These are phyloP conservation scores for Aspergillus udagawae DNA, from an alignment of 2,329 filamentous ascomycete genomes.

Conservation along the genomic window DNA sequence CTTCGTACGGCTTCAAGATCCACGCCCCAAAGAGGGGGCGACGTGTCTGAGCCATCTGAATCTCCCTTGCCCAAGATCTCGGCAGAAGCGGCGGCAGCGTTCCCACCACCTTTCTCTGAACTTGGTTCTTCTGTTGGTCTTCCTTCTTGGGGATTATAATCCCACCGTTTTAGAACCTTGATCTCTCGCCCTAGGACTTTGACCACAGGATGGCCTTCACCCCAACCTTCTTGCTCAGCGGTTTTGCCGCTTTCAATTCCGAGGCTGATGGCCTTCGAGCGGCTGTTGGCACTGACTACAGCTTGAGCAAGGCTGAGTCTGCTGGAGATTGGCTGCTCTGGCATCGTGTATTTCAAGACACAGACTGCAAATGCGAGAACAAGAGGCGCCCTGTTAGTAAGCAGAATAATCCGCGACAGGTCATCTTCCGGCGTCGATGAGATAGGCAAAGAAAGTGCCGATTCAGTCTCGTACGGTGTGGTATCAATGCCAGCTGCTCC, in stretches of 20 bases:
- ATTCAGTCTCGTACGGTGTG: slow-evolving; percentile 33
- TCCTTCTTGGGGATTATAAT: slow-evolving; percentile 59
- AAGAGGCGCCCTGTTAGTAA: slow-evolving; percentile 77
- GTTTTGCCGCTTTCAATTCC: slow-evolving; percentile 64
- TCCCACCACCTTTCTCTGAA: background rate
- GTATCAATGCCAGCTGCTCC: slow-evolving; percentile 7
- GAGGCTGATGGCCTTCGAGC: slow-evolving; percentile 69
- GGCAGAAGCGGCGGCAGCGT: background rate
- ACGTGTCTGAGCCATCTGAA: slow-evolving; percentile 5
- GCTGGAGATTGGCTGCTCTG: slow-evolving; percentile 79
- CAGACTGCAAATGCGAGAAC: slow-evolving; percentile 76
- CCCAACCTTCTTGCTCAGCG: slow-evolving; percentile 68
- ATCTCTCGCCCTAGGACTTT: slow-evolving; percentile 70
- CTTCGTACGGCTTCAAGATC: slow-evolving; percentile 54
- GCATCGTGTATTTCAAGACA: slow-evolving; percentile 74
- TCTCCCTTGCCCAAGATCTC: slow-evolving; percentile 11
- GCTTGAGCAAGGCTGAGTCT: slow-evolving; percentile 78
- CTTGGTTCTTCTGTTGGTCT: slow-evolving; percentile 23
- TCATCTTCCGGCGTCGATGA: slow-evolving; percentile 49
- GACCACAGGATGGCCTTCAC: slow-evolving; percentile 69
- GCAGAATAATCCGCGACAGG: slow-evolving; percentile 56
- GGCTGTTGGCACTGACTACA: slow-evolving; percentile 76
- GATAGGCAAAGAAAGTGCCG: slow-evolving; percentile 29
- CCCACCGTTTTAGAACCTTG: slow-evolving; percentile 70
- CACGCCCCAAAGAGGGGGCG: slow-evolving; percentile 54